Evolutionary conservation across 768 basidiomycete genomes (phyloP).

Genomic region (Suillus americanus): DNA sequence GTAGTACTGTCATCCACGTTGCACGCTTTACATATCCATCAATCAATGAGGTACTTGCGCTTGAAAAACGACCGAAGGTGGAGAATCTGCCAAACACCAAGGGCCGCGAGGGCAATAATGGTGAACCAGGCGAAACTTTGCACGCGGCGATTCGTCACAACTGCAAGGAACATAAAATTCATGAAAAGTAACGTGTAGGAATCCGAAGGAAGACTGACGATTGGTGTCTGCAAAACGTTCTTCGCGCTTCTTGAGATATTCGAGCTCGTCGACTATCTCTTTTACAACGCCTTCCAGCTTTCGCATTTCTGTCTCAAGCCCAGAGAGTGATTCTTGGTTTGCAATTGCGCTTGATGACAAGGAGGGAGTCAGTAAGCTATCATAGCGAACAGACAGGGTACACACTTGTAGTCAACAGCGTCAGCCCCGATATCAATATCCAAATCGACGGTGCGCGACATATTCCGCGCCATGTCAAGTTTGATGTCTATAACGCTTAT

Average conservation of each 20-base stretch:
- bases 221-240: slow-evolving; percentile 87
- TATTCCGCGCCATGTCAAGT: slow-evolving; percentile 45
- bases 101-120: slow-evolving; percentile 50
- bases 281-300: slow-evolving; percentile 94
- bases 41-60: slow-evolving; percentile 91
- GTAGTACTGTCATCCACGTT: background rate
- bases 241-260: slow-evolving; percentile 89
- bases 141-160: slow-evolving; percentile 88
- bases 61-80: slow-evolving; percentile 96
- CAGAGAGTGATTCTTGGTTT: slow-evolving; percentile 94
- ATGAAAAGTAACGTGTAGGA: background rate
- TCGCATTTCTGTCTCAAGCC: slow-evolving; percentile 96
- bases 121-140: slow-evolving; percentile 93
- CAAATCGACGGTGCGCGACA: slow-evolving; percentile 77
- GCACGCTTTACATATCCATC: slow-evolving; percentile 13
- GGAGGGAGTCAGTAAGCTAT: slow-evolving; percentile 8
- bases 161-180: slow-evolving; percentile 39
- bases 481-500: slow-evolving; percentile 40
- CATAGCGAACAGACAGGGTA: slow-evolving; percentile 9
- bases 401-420: slow-evolving; percentile 98
- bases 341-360: slow-evolving; percentile 79
- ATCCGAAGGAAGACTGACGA: slow-evolving; percentile 48
- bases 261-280: slow-evolving; percentile 92
- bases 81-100: slow-evolving; percentile 94
- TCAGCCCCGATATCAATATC: slow-evolving; percentile 98